A percentile compares a stretch with the other conserved stretches of the same genome.
phyloP scores from a whole-genome alignment of 208 protist genomes.

The Vickermania ingenoplastis region DNA sequence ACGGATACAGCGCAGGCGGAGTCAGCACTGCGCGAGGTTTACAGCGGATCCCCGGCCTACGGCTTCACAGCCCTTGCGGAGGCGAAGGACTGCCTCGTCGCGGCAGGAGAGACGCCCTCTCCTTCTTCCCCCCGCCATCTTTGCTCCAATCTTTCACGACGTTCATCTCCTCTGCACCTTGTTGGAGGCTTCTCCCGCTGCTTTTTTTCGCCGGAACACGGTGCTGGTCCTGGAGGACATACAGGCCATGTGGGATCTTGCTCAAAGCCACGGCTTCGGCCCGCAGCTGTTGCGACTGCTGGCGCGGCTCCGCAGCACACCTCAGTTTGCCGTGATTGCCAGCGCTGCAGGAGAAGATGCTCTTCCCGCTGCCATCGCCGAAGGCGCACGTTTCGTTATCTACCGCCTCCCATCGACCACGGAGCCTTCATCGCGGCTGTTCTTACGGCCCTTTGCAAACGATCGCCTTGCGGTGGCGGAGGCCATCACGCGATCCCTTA shows the following conservation, averaged over 20 bases:
- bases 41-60: neutral
- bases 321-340: constrained; percentile 32
- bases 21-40: constrained; percentile 14
- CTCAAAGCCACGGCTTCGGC: constrained; percentile 15
- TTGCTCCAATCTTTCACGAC: neutral
- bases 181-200: neutral
- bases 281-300: constrained; percentile 21
- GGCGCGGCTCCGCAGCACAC: constrained; percentile 14
- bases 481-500: neutral
- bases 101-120: too few relatives aligned
- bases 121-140: too few relatives aligned
- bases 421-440: neutral
- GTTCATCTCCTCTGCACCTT: neutral
- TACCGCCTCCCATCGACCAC: neutral
- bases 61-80: neutral
- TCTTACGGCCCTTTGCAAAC: neutral
- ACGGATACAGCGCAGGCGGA: constrained; percentile 18
- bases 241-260: constrained; percentile 31
- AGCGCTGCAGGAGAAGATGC: constrained; percentile 22
- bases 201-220: constrained; percentile 4
- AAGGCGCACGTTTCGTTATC: neutral
- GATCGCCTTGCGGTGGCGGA: too few relatives aligned
- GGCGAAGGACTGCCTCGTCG: neutral
- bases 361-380: constrained; percentile 10
- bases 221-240: constrained; percentile 59